Conservation (phyloP, 192 early-diverging fungal genomes). For the Coemansia sp. region DNA sequence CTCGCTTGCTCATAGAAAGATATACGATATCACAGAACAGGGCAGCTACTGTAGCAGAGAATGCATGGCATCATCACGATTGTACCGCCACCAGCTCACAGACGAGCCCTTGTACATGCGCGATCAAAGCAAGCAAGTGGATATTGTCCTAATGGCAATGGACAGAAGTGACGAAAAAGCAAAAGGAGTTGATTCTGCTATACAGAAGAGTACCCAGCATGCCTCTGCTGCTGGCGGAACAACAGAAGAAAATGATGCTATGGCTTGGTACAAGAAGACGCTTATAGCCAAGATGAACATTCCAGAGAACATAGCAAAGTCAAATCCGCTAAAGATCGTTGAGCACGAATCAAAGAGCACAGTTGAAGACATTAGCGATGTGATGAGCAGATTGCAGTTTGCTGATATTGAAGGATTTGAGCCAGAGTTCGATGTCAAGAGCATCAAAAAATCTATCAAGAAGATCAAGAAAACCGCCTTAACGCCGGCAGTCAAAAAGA, state of each 20-base stretch:
- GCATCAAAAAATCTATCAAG: conserved; percentile 29
- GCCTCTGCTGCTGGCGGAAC: not conserved
- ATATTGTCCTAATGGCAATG: conserved; percentile 27
- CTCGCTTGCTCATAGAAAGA: conserved; percentile 67
- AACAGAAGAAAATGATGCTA: not conserved
- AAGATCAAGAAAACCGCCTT: not conserved
- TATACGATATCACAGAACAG: conserved; percentile 73
- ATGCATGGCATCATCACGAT: conserved; percentile 74
- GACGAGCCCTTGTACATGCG: conserved; percentile 76
- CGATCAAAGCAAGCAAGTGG: conserved; percentile 8
- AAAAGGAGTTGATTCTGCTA: not conserved
- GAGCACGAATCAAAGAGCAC: conserved; percentile 18
- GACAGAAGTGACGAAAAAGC: not conserved
- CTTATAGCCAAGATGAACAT: conserved; percentile 41
- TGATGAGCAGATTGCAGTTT: conserved; percentile 32
- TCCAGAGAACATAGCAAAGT: conserved; percentile 19
- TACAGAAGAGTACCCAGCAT: not conserved
- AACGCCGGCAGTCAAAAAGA: not conserved
- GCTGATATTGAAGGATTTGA: conserved; percentile 51
- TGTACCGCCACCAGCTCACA: conserved; percentile 67
- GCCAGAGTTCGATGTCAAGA: conserved; percentile 26
- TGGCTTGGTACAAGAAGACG: conserved; percentile 32
- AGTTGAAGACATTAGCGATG: conserved; percentile 19
- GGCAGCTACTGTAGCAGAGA: conserved; percentile 66
- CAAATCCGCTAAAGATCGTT: conserved; percentile 33